phyloP scores from a whole-genome alignment of 2,329 filamentous ascomycete species.

The Pseudocercospora musae region DNA sequence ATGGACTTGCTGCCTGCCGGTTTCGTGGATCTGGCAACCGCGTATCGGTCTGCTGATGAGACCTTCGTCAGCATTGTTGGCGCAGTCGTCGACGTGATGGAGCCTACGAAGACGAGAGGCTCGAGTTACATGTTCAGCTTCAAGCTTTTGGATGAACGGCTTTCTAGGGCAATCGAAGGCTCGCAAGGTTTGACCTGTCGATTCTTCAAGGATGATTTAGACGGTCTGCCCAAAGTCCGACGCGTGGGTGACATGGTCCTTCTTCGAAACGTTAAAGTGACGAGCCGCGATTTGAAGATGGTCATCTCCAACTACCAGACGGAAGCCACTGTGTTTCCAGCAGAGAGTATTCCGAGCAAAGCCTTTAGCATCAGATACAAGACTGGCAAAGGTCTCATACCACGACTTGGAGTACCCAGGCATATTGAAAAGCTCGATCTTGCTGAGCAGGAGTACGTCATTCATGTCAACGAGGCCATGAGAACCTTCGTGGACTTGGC shows the following conservation, averaged over 20 bases:
- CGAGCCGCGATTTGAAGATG: slow-evolving; percentile 16
- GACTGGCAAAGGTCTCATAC: slow-evolving; percentile 14
- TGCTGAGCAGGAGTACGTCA: slow-evolving; percentile 36
- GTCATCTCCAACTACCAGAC: slow-evolving; percentile 28
- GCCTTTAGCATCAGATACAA: slow-evolving; percentile 29
- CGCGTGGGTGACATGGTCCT: slow-evolving; percentile 62
- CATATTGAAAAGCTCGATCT: slow-evolving; percentile 21
- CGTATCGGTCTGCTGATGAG: slow-evolving; percentile 12
- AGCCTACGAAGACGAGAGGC: slow-evolving; percentile 51
- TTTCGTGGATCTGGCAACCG: slow-evolving; percentile 28
- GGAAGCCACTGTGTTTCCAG: slow-evolving; percentile 26
- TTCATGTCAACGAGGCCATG: slow-evolving; percentile 29
- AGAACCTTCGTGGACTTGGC: neutral
- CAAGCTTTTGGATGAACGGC: slow-evolving; percentile 38
- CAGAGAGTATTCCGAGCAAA: slow-evolving; percentile 27
- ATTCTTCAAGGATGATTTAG: slow-evolving; percentile 55
- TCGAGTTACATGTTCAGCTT: slow-evolving; percentile 36
- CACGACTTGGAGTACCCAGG: slow-evolving; percentile 16
- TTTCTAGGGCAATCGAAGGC: slow-evolving; percentile 16
- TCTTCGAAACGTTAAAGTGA: slow-evolving; percentile 44
- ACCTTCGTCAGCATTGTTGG: slow-evolving; percentile 62
- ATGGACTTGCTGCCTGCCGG: slow-evolving; percentile 23
- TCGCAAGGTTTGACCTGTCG: slow-evolving; percentile 44
- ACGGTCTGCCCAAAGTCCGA: slow-evolving; percentile 39
- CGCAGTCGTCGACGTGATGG: slow-evolving; percentile 63